Percentiles rank a stretch among this genome's conserved stretches.
These are phyloP conservation scores for Microsporum ferrugineum DNA, from an alignment of 2,329 filamentous ascomycete genomes.

Conservation along the genomic window DNA sequence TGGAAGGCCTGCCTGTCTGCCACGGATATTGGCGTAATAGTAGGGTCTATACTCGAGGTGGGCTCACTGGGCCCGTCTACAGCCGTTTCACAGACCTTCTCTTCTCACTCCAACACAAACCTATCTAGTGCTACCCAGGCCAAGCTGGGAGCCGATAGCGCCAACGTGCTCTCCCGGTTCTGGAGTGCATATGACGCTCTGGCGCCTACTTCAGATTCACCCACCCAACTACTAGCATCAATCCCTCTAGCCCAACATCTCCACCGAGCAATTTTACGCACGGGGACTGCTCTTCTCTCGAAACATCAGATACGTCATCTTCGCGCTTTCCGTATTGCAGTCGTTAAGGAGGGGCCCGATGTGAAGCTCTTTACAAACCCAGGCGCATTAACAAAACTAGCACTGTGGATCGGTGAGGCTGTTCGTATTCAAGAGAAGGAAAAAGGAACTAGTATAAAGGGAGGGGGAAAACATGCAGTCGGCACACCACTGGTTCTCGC, in stretches of 20 bases:
- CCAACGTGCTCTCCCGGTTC: conserved; percentile 38
- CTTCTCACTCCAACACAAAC: background rate
- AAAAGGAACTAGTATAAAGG: conserved; percentile 54
- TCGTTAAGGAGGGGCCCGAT: conserved; percentile 90
- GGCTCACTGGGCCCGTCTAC: conserved; percentile 40
- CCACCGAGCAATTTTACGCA: conserved; percentile 83
- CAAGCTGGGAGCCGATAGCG: conserved; percentile 19
- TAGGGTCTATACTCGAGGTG: conserved; percentile 86
- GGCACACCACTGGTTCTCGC: conserved; percentile 83
- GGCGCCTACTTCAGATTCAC: conserved; percentile 35
- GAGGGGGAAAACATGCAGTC: conserved; percentile 28
- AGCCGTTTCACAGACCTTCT: conserved; percentile 14
- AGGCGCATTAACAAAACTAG: conserved; percentile 82
- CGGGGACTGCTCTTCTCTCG: conserved; percentile 78
- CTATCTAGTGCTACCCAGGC: conserved; percentile 14
- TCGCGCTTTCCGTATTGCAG: conserved; percentile 83
- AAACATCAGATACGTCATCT: conserved; percentile 92
- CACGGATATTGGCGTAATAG: conserved; percentile 83
- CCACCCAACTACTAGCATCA: conserved; percentile 53
- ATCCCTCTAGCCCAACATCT: conserved; percentile 79
- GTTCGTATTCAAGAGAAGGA: conserved; percentile 81
- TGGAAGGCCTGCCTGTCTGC: conserved; percentile 92
- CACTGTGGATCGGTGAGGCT: conserved; percentile 87
- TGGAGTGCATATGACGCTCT: conserved; percentile 50
- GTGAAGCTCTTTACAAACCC: conserved; percentile 86